Evolutionary conservation across 257 asterid genomes (phyloP).

Genomic region (Knoxia roxburghii): DNA sequence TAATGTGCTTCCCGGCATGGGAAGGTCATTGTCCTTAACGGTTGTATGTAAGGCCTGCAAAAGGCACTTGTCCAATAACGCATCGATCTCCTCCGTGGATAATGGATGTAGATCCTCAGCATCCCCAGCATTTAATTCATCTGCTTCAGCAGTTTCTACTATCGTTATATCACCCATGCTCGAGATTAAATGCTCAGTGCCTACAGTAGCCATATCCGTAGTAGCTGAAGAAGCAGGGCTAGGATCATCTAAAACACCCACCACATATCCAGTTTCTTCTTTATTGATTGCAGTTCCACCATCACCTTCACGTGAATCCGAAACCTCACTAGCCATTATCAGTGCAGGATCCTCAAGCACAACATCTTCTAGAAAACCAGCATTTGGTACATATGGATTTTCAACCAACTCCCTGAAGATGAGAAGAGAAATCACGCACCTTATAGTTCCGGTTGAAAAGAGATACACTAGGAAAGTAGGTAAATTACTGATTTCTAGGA

Average conservation of each 20-base stretch:
- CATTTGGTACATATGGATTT: constrained; percentile 73
- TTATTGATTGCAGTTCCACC: constrained; percentile 28
- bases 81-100: constrained; percentile 70
- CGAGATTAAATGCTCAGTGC: constrained; percentile 40
- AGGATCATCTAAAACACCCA: constrained; percentile 33
- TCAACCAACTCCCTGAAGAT: constrained; percentile 71
- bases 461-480: too few species aligned
- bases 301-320: constrained; percentile 55
- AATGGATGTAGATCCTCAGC: constrained; percentile 43
- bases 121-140: constrained; percentile 44
- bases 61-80: constrained; percentile 76
- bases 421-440: constrained; percentile 11
- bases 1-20: constrained; percentile 81
- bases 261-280: constrained; percentile 30
- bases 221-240: constrained; percentile 29
- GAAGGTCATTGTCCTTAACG: constrained; percentile 80
- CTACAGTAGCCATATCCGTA: constrained; percentile 30
- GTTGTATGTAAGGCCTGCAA: constrained; percentile 84
- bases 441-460: too few species aligned
- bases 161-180: constrained; percentile 51
- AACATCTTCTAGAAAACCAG: constrained; percentile 78
- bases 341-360: constrained; percentile 84
- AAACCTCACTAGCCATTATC: constrained; percentile 33
- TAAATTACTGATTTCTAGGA: too few species aligned
- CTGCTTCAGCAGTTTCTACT: constrained; percentile 35